Evolutionary conservation across 768 basidiomycete genomes (phyloP).

Genomic region (Phanerochaete sordida): DNA sequence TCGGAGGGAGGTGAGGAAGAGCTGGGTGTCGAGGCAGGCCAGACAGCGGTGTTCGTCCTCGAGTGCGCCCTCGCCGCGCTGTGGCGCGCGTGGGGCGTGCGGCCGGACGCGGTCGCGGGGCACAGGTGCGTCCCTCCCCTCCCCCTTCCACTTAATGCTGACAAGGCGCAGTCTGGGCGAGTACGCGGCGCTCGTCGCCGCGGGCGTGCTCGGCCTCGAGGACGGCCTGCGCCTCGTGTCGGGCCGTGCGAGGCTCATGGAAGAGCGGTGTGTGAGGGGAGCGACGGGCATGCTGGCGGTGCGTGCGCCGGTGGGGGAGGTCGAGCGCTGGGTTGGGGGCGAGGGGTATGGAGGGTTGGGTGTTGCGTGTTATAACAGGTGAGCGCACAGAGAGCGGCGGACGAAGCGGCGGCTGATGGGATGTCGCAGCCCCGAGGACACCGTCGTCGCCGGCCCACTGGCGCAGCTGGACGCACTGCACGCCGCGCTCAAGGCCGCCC

Average conservation of each 20-base stretch:
- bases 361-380: conserved; percentile 60
- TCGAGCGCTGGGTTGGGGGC: conserved; percentile 15
- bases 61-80: conserved; percentile 54
- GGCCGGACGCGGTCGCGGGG: conserved; percentile 59
- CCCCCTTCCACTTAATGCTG: no score
- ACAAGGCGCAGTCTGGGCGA: conserved; percentile 69
- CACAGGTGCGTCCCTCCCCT: conserved; percentile 58
- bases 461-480: conserved; percentile 40
- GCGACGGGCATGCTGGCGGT: conserved; percentile 64
- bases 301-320: conserved; percentile 30
- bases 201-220: conserved; percentile 50
- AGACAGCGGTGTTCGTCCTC: conserved; percentile 55
- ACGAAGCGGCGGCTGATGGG: background rate
- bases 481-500: conserved; percentile 32
- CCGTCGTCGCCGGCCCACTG: conserved; percentile 57
- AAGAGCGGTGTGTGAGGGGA: conserved; percentile 38
- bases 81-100: conserved; percentile 54
- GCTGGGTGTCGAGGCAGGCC: conserved; percentile 44
- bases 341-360: conserved; percentile 21
- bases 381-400: background rate
- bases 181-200: conserved; percentile 66
- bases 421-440: conserved; percentile 38
- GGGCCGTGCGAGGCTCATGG: conserved; percentile 54
- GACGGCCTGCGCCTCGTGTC: conserved; percentile 59
- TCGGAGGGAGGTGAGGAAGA: background rate